phyloP scores from a whole-genome alignment of 2,329 filamentous ascomycete species.

The Nemania sp. region DNA sequence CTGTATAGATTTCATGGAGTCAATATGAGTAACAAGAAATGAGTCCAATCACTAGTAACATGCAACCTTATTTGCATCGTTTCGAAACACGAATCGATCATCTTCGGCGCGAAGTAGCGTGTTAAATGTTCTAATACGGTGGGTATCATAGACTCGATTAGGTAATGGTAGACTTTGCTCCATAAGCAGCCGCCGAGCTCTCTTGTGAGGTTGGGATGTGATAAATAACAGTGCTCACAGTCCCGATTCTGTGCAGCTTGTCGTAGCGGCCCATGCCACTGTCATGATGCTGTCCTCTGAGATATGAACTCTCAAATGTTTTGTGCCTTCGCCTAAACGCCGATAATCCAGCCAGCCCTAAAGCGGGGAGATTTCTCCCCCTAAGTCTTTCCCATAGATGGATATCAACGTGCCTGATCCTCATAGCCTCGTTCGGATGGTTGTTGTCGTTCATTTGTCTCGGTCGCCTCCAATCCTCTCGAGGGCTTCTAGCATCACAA shows the following conservation, averaged over 20 bases:
- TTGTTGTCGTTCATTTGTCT: conserved; percentile 35
- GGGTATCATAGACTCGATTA: conserved; percentile 9
- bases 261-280: conserved; percentile 3
- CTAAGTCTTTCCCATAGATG: conserved; percentile 8
- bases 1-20: conserved; percentile 18
- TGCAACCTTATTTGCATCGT: not conserved
- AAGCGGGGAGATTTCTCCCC: conserved; percentile 7
- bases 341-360: conserved; percentile 18
- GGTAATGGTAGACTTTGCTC: no score
- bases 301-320: conserved; percentile 7
- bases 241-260: not conserved
- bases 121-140: conserved; percentile 13
- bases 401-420: conserved; percentile 26
- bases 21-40: no score
- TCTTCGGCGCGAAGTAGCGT: not conserved
- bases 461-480: conserved; percentile 67
- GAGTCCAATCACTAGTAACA: no score
- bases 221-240: conserved; percentile 5
- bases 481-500: conserved; percentile 93
- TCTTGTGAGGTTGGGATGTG: conserved; percentile 3
- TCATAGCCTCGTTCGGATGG: conserved; percentile 14
- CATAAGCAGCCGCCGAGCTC: conserved; percentile 5
- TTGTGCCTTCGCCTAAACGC: conserved; percentile 26
- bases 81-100: not conserved
- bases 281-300: conserved; percentile 1